phyloP scores from a whole-genome alignment of 2,329 filamentous ascomycete species.

The Trichoderma semiorbis region DNA sequence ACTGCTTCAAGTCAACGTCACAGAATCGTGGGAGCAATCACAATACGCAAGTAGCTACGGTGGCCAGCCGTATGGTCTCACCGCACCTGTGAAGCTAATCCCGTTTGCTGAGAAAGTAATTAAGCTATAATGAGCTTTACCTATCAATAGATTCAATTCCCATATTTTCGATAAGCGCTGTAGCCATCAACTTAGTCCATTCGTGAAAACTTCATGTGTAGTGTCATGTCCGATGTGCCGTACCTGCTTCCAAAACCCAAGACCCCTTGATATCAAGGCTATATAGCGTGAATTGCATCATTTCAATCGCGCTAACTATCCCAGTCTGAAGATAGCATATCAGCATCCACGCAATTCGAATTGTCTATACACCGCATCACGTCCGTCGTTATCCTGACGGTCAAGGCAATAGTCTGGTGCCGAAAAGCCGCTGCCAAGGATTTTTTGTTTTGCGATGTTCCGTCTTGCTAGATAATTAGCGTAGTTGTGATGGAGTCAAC shows the following conservation, averaged over 20 bases:
- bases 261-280: background rate
- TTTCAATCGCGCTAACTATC: background rate
- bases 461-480: background rate
- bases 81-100: background rate
- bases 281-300: background rate
- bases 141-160: background rate
- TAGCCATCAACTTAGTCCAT: background rate
- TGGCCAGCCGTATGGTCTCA: background rate
- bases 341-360: background rate
- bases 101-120: background rate
- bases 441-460: background rate
- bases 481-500: background rate
- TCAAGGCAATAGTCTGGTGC: background rate
- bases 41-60: background rate
- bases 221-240: background rate
- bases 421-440: background rate
- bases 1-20: slow-evolving; percentile 3
- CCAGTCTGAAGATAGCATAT: background rate
- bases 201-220: background rate
- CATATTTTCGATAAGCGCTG: background rate
- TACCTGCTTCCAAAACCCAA: background rate
- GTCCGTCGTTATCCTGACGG: too few relatives aligned
- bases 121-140: background rate
- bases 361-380: background rate
- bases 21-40: slow-evolving; percentile 6